Percentiles rank a stretch among this genome's conserved stretches.
Evolutionary conservation across 202 grass and related monocot species (phyloP).

Genomic region (Cymbopogon flexuosus): DNA sequence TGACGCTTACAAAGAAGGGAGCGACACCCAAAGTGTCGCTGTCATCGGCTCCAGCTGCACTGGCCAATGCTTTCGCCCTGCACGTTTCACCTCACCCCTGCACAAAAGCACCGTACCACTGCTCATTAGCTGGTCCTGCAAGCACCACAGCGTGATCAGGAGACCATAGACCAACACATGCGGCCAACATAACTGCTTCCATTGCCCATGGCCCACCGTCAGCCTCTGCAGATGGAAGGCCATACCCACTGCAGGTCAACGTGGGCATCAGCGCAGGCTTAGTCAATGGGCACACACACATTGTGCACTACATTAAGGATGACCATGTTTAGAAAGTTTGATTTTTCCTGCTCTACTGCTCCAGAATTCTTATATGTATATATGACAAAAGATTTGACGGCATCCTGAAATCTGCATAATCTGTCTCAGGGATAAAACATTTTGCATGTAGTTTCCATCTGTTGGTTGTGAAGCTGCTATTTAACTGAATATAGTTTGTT

Average conservation of each 20-base stretch:
- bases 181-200: neutral
- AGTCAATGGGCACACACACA: neutral
- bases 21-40: neutral
- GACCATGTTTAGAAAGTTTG: neutral
- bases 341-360: too few relatives aligned
- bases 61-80: neutral
- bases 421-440: neutral
- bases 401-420: slow-evolving; percentile 16
- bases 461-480: neutral
- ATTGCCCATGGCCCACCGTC: neutral
- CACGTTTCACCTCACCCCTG: neutral
- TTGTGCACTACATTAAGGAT: neutral
- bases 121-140: neutral
- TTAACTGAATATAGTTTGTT: slow-evolving; percentile 14
- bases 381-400: neutral
- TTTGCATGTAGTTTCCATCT: neutral
- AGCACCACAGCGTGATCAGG: neutral
- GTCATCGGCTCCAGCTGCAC: neutral
- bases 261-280: neutral
- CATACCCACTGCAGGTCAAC: neutral
- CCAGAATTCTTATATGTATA: neutral
- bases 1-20: neutral
- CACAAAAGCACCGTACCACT: neutral
- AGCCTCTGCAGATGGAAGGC: neutral
- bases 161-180: neutral